These are phyloP conservation scores for Aspergillaceae sp. DNA, from an alignment of 2,329 filamentous ascomycete genomes.

Conservation along the genomic window DNA sequence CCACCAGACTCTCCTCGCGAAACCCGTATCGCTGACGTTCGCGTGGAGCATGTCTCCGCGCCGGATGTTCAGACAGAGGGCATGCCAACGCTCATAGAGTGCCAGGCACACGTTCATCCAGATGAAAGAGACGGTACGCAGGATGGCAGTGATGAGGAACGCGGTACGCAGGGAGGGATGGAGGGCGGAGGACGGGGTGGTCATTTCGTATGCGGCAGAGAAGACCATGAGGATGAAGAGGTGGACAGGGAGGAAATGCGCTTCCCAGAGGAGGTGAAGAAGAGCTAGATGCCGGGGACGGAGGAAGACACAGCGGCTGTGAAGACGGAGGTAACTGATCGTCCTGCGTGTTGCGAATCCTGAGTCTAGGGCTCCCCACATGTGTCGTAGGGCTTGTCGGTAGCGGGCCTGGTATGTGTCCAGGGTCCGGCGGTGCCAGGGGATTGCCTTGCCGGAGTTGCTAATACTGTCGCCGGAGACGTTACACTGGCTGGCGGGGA, in stretches of 20 bases:
- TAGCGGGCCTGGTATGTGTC: conserved; percentile 58
- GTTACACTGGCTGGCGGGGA: conserved; percentile 65
- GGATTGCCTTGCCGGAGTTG: conserved; percentile 27
- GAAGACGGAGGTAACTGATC: conserved; percentile 18
- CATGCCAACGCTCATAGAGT: conserved; percentile 61
- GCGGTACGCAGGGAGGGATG: conserved; percentile 50
- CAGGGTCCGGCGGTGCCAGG: conserved; percentile 27
- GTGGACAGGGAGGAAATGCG: conserved; percentile 63
- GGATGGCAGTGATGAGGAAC: conserved; percentile 51
- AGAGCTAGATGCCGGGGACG: conserved; percentile 47
- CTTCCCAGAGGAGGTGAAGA: conserved; percentile 62
- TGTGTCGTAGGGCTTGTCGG: conserved; percentile 63
- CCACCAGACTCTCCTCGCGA: conserved; percentile 50
- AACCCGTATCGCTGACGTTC: conserved; percentile 53
- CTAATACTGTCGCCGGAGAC: conserved; percentile 51
- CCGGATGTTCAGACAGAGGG: conserved; percentile 50
- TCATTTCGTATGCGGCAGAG: conserved; percentile 52
- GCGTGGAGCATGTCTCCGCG: conserved; percentile 60
- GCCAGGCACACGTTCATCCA: conserved; percentile 56
- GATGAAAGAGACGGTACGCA: conserved; percentile 55
- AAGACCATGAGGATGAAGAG: conserved; percentile 56
- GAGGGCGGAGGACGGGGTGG: conserved; percentile 44
- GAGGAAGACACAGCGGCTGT: conserved; percentile 23
- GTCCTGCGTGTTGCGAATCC: conserved; percentile 56
- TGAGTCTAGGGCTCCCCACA: conserved; percentile 66